A percentile compares a stretch with the other conserved stretches of the same genome.
Evolutionary conservation across 1,284 basidiomycete genomes (phyloP).

Genomic region (Microbotryum scabiosae): DNA sequence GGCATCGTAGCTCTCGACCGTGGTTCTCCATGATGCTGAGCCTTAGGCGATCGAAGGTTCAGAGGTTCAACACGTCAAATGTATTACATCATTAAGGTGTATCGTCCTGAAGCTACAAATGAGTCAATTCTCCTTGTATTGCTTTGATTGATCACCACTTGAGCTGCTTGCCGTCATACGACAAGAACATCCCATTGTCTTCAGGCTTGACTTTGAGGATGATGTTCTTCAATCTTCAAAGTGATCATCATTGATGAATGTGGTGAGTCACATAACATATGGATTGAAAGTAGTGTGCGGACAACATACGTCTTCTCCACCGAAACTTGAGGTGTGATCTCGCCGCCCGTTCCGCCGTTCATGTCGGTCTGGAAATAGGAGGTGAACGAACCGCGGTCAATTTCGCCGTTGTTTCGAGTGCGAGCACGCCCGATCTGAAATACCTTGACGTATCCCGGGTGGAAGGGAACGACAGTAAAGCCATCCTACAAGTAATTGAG

Average conservation of each 20-base stretch:
- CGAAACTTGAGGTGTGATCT: constrained; percentile 5
- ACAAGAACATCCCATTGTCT: constrained; percentile 17
- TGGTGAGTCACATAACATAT: too few species aligned
- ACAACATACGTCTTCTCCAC: neutral
- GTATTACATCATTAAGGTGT: too few species aligned
- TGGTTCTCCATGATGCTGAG: too few species aligned
- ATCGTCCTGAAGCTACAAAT: too few species aligned
- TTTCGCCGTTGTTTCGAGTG: neutral
- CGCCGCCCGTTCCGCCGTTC: constrained; percentile 11
- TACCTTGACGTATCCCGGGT: constrained; percentile 18
- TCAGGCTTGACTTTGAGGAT: constrained; percentile 7
- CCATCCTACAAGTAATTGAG: neutral
- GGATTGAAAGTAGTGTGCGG: too few species aligned
- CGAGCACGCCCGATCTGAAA: neutral
- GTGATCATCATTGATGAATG: neutral
- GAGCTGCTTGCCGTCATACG: constrained; percentile 9
- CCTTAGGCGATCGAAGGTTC: too few species aligned
- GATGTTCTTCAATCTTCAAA: constrained; percentile 15
- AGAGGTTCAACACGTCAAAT: too few species aligned
- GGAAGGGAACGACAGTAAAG: constrained; percentile 11
- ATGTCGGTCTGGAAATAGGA: constrained; percentile 15
- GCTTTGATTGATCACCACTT: constrained; percentile 4
- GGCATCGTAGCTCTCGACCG: too few species aligned
- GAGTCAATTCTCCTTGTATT: too few species aligned
- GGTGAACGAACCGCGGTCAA: neutral